A percentile compares a stretch with the other conserved stretches of the same genome.
These are phyloP conservation scores for Pseudophaeomoniella oleicola DNA, from an alignment of 2,329 filamentous ascomycete species.

Conservation along the genomic window DNA sequence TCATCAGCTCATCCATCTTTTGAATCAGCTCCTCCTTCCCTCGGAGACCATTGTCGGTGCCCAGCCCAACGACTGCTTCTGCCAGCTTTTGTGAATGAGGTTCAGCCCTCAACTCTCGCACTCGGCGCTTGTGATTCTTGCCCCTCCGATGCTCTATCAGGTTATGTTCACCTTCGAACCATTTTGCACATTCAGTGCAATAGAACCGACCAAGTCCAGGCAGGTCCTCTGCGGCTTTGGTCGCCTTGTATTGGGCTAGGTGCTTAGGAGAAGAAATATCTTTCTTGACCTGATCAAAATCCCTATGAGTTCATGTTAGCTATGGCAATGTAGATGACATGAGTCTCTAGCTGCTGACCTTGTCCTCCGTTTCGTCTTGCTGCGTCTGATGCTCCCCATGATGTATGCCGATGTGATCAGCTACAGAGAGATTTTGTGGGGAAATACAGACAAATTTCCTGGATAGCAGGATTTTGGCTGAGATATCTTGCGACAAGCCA, in stretches of 20 bases:
- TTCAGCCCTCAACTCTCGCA: conserved; percentile 69
- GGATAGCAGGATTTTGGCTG: too few species aligned
- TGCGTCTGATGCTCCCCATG: conserved; percentile 55
- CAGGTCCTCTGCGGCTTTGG: conserved; percentile 71
- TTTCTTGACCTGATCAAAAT: conserved; percentile 80
- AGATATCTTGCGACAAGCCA: too few species aligned
- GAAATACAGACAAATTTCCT: too few species aligned
- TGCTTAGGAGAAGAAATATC: conserved; percentile 70
- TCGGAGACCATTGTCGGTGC: conserved; percentile 50
- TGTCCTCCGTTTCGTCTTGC: conserved; percentile 59
- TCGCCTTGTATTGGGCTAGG: conserved; percentile 61
- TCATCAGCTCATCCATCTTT: conserved; percentile 4
- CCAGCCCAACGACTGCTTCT: conserved; percentile 62
- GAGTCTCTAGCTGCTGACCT: conserved; percentile 34
- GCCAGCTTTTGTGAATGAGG: conserved; percentile 78
- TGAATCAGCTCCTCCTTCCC: conserved; percentile 13
- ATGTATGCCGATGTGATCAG: conserved; percentile 15
- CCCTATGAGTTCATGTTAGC: conserved; percentile 51
- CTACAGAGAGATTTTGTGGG: too few species aligned
- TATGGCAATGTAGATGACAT: conserved; percentile 1
- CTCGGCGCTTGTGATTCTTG: conserved; percentile 83
- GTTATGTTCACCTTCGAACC: conserved; percentile 77
- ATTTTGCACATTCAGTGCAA: conserved; percentile 88
- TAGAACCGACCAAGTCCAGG: conserved; percentile 77
- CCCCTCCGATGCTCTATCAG: conserved; percentile 63